Evolutionary conservation across 768 basidiomycete species (phyloP).

Genomic region (Hygrophorus pudorinus): DNA sequence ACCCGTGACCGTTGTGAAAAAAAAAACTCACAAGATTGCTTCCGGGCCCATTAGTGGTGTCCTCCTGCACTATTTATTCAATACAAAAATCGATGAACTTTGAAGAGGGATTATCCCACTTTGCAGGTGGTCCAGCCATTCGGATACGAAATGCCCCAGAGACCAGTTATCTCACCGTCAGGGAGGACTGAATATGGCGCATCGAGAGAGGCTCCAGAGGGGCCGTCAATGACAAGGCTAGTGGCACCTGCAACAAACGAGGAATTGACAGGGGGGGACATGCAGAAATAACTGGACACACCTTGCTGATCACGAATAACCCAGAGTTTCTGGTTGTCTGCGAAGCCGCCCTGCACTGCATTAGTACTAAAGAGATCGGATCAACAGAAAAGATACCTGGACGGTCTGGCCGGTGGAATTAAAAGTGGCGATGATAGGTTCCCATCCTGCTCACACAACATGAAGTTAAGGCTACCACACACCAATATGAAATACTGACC

Average conservation of each 20-base stretch:
- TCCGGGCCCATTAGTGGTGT: neutral
- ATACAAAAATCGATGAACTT: neutral
- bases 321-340: neutral
- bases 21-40: neutral
- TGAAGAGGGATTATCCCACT: neutral
- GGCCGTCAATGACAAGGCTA: neutral
- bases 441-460: neutral
- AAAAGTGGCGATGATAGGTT: neutral
- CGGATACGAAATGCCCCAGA: constrained; percentile 1
- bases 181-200: neutral
- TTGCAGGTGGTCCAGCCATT: constrained; percentile 2
- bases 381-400: neutral
- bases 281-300: neutral
- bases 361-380: neutral
- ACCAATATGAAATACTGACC: neutral
- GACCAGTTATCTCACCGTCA: neutral
- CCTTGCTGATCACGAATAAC: constrained; percentile 2
- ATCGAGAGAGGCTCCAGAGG: constrained; percentile 1
- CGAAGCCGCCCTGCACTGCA: neutral
- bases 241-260: neutral
- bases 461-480: neutral
- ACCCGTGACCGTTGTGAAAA: neutral
- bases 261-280: neutral
- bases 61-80: neutral
- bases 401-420: neutral